Evolutionary conservation across 352 stramenopile genomes (phyloP), one percentile per base, ranked within the genome.

Genomic region (Phytophthora hibernalis): DNA sequence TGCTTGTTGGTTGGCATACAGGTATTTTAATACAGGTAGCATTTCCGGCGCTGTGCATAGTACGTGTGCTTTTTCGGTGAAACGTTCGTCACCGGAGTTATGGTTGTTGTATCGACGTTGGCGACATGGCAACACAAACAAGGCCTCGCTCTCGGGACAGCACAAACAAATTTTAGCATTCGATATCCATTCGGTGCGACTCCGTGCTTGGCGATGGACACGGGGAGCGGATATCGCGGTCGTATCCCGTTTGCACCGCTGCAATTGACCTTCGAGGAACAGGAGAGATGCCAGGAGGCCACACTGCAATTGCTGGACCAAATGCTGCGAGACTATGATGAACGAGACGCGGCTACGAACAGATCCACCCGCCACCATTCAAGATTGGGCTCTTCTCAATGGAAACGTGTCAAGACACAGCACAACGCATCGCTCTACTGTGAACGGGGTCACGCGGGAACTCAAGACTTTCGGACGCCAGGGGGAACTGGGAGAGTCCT

Each of bases 301-400:
- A 63, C 58, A 44, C 12, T 70, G 18, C 65, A 74, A 33, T 42
- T 74, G 18, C 49, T 74, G 47, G 66, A 74, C 20, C 66, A 58
- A 28, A 70, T 51, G 31, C 54, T 70, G 16, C 66, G 54, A 21
- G 59, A 56, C 42, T 74, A 70, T 50, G 60, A 70, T 28, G 61
- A 70, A 35, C 59, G 66, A 22, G 40, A 52, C n/a, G 35, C 37
- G 6, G 35, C 31, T 7, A 35, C 42, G 21, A 57, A 51, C 2
- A 33, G 66, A 33, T 61, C 37, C 1, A 37, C 52, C 28, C 52
- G 62, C 13, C 65, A 74, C 15, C 66, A 74, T 42, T 60, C 66
- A 1, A 30, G 49, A 2, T 31, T 70, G 22, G 45, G 55, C 9
- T 49, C 49, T 43, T 44, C 22, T 24, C 60, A 21, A 16, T 74